Evolutionary conservation across 441 rosid genomes (phyloP).

Genomic region (Viola pubescens): DNA sequence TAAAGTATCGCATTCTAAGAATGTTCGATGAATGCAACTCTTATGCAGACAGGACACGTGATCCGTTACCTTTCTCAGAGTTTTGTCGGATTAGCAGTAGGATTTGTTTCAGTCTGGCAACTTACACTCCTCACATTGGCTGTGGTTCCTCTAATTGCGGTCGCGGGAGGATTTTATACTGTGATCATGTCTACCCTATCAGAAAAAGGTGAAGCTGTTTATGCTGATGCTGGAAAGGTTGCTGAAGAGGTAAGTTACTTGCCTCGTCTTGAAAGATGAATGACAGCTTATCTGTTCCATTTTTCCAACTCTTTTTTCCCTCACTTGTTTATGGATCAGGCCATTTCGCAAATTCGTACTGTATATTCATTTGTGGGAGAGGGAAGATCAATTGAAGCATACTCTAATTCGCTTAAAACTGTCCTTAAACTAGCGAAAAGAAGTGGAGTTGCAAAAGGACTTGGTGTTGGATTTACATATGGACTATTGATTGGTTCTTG

Average conservation of each 20-base stretch:
- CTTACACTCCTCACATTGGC: slow-evolving; percentile 77
- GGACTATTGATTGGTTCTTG: slow-evolving; percentile 66
- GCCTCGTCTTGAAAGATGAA: neutral
- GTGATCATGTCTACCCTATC: slow-evolving; percentile 66
- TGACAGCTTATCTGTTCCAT: neutral
- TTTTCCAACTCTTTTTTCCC: too few species aligned
- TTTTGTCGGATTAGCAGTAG: slow-evolving; percentile 56
- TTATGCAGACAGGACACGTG: slow-evolving; percentile 69
- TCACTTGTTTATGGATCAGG: slow-evolving; percentile 26
- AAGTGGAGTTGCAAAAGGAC: slow-evolving; percentile 66
- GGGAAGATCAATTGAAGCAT: slow-evolving; percentile 48
- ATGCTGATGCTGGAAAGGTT: slow-evolving; percentile 70
- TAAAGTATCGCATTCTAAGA: neutral
- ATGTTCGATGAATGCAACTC: slow-evolving; percentile 7
- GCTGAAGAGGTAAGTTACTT: slow-evolving; percentile 62
- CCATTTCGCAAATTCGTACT: slow-evolving; percentile 65
- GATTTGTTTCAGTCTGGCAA: slow-evolving; percentile 68
- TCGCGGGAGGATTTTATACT: slow-evolving; percentile 72
- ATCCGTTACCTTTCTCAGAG: slow-evolving; percentile 70
- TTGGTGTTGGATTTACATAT: slow-evolving; percentile 69
- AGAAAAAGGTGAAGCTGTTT: slow-evolving; percentile 71
- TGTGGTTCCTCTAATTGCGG: slow-evolving; percentile 78
- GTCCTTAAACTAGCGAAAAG: slow-evolving; percentile 54
- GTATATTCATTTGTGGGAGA: slow-evolving; percentile 76
- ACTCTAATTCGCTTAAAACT: slow-evolving; percentile 45